Percentiles rank a stretch among this genome's conserved stretches.
These are phyloP conservation scores for Eremothecium cymbalariae DNA, from an alignment of 1,139 yeast species.

Conservation along the genomic window DNA sequence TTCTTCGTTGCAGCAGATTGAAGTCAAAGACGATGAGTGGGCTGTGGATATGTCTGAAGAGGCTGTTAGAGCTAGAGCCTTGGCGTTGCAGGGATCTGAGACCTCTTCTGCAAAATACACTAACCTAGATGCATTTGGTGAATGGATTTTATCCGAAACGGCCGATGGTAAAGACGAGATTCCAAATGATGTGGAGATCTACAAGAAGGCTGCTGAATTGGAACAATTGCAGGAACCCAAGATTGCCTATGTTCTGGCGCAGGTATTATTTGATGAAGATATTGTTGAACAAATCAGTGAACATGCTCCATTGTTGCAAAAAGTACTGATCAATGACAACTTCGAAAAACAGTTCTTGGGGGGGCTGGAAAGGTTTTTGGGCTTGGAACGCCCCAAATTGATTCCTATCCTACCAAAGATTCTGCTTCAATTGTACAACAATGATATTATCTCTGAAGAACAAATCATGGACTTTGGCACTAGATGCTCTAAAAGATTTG, in stretches of 20 bases:
- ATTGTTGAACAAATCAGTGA: slow-evolving; percentile 63
- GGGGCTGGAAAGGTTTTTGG: slow-evolving; percentile 90
- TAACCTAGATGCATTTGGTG: slow-evolving; percentile 71
- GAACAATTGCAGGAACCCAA: slow-evolving; percentile 66
- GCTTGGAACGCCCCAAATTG: slow-evolving; percentile 71
- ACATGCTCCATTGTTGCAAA: slow-evolving; percentile 76
- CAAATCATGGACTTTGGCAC: slow-evolving; percentile 79
- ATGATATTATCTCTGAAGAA: slow-evolving; percentile 79
- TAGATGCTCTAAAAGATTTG: slow-evolving; percentile 87
- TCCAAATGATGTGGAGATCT: slow-evolving; percentile 84
- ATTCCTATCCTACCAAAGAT: slow-evolving; percentile 72
- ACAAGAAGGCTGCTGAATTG: slow-evolving; percentile 77
- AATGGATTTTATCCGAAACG: slow-evolving; percentile 61
- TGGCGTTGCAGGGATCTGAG: slow-evolving; percentile 59
- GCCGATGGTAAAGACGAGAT: slow-evolving; percentile 49
- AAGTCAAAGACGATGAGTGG: slow-evolving; percentile 88
- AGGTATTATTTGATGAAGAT: slow-evolving; percentile 74
- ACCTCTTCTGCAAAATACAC: slow-evolving; percentile 34
- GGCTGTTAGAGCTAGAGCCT: slow-evolving; percentile 90
- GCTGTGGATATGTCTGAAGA: slow-evolving; percentile 97
- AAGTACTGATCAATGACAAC: slow-evolving; percentile 55
- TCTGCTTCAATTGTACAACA: slow-evolving; percentile 70
- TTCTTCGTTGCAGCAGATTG: slow-evolving; percentile 48
- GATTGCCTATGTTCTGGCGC: slow-evolving; percentile 87
- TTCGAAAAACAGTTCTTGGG: slow-evolving; percentile 88